Evolutionary conservation across 257 asterid species (phyloP), one percentile per base, ranked within the genome.

Genomic region (Leonotis leonurus): DNA sequence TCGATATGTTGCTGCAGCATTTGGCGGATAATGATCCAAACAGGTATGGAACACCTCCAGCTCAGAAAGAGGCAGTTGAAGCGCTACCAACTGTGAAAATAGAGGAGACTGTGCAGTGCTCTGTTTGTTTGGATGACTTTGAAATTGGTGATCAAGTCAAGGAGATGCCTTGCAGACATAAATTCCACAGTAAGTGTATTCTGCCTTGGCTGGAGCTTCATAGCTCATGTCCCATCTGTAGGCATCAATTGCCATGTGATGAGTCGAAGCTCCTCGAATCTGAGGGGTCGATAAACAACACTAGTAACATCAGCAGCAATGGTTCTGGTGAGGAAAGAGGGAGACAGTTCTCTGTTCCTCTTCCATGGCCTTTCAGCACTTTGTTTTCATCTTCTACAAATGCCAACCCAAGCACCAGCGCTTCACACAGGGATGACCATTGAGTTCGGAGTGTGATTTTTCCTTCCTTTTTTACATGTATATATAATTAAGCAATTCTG

Each of bases 151-250:
- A 67, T 17, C 76, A 78, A 51, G 97, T 82, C 6, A 90, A 77
- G 70, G 82, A 85, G 80, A 80, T 90, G 89, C 97, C 97, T 6
- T 90, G 97, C 71, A 83, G 76, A 46, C 97, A 90, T 60, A 87
- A 69, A 78, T 90, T 90, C 58, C 97, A 90, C 26, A 32, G 69
- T 27, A 74, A 51, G 5, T 87, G 97, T 70, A 87, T 90, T 62
- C 45, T 90, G 52, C 96, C 97, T 1, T 90, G 97, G 97, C 78
- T 90, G 32, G 85, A 87, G 78, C 92, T 87, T 57, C 97, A 90
- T 62, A 90, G 97, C 60, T 85, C 97, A 6, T 90, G 96, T 63
- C 97, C 97, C 18, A 71, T 85, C 18, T 87, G 97, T 62, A 74
- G 97, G 77, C 65, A 73, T 62, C 96, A 85, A 68, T 74, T 90